Base-by-base conservation (phyloP, 768 basidiomycete species). In the Boletus tylopilopsis region DNA sequence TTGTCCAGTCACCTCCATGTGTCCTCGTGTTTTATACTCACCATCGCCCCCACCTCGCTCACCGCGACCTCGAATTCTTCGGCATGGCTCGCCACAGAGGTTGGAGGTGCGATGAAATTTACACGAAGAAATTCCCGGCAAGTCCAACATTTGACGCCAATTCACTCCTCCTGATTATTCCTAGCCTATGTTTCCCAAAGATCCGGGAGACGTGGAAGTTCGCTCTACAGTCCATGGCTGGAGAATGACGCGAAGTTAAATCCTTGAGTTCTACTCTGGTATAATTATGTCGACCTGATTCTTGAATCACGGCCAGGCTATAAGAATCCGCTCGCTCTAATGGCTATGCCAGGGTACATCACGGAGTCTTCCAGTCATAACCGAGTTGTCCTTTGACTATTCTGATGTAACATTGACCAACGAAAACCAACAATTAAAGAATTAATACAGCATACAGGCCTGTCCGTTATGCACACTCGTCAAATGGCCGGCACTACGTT, bases 101-200 rank as follows among this genome's bases (percentile, higher is more conserved):
- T 0, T 95, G 93, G 94, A 54, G 53, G 5, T 89, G 87, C 53
- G 79, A 88, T 55, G 71, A 86, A 59, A 76, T 94, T 19, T 60
- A 90, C 5, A 81, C 76, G 4, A 75, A 78, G 58, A 78, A 68
- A 50, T 87, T 81, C 56, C 76, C 83, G 24, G 89, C 87, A 47
- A 33, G 81, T 50, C 6, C 32, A 12, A n/a, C 10, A 2, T 6
- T 5, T 16, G 13, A 19, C 10, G 2, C n/a, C 9, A 5, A 44
- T 1, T 13, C 4, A 12, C 24, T 42, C 24, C 4, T 15, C 6
- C 38, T 15, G 27, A 59, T 37, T 15, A 19, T 43, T 51, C 50
- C 2, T 53, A 91, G 87, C 84, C 86, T 1, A 95, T 95, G 94
- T 95, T 95, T 58, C 86, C 85, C 0, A 82, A 92, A 5, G 94